Evolutionary conservation across 495 filamentous ascomycete species (phyloP).

Genomic region (Lentithecium fluviatile): DNA sequence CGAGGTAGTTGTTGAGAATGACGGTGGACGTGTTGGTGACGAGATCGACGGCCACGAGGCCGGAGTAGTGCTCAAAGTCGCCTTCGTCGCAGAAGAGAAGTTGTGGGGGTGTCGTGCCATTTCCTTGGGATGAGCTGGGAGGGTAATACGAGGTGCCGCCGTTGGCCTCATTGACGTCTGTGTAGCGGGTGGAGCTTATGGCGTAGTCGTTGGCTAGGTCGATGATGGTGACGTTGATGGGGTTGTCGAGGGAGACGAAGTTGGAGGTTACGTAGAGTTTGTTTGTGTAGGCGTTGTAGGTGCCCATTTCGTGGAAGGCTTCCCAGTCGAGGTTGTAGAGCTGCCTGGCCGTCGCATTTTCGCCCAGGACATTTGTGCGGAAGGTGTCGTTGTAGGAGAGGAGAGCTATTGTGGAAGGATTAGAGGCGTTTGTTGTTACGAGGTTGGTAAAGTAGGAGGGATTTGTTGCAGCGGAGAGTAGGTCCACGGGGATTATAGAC

Average conservation of each 20-base stretch:
- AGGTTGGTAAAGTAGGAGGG: slow-evolving; percentile 34
- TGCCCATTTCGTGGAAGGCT: slow-evolving; percentile 61
- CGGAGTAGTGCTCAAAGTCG: slow-evolving; percentile 29
- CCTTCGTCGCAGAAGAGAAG: slow-evolving; percentile 43
- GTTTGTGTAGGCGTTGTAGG: slow-evolving; percentile 51
- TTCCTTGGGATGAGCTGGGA: slow-evolving; percentile 18
- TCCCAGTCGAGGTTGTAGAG: slow-evolving; percentile 35
- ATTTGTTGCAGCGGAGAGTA: slow-evolving; percentile 36
- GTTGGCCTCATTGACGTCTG: slow-evolving; percentile 35
- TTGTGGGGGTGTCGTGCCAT: slow-evolving; percentile 29
- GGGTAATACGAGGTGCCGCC: slow-evolving; percentile 41
- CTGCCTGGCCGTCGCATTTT: slow-evolving; percentile 32
- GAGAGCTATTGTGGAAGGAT: slow-evolving; percentile 33
- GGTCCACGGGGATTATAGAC: slow-evolving; percentile 37
- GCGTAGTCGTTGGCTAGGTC: slow-evolving; percentile 41
- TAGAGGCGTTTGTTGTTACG: slow-evolving; percentile 25
- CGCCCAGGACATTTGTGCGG: slow-evolving; percentile 37
- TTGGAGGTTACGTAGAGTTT: slow-evolving; percentile 62
- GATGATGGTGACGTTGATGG: slow-evolving; percentile 40
- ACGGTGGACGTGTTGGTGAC: slow-evolving; percentile 31
- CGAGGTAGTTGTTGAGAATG: slow-evolving; percentile 39
- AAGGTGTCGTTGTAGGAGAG: slow-evolving; percentile 39
- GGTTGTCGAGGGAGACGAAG: slow-evolving; percentile 38
- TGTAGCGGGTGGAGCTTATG: slow-evolving; percentile 43
- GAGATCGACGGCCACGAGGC: slow-evolving; percentile 37